Base-by-base conservation (phyloP, 495 filamentous ascomycete species). In the Tuber borchii region DNA sequence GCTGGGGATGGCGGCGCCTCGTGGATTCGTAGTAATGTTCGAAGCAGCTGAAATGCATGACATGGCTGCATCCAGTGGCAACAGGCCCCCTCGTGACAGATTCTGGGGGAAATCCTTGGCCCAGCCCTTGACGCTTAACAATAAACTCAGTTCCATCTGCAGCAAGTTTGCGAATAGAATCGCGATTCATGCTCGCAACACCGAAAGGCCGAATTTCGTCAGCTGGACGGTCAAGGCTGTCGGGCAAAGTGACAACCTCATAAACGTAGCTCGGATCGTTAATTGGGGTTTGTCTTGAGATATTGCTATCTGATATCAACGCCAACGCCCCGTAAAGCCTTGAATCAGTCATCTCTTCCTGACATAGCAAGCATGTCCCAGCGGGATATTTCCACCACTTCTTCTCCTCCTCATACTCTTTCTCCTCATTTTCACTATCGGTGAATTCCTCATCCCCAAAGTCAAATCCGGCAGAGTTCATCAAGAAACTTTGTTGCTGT, bases 41-140 rank as follows among this genome's bases (percentile, higher is more conserved):
- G 81, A 98, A 99, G 84, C 95, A 99, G 45, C 89, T 89, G 82
- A 93, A 99, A 82, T 99, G 95, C 95, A 99, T 99, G 77, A 98
- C 94, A 83, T 99, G 95, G 9, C 94, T 95, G 84, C 95, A 99
- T 43, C 95, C 93, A 61, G 93, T 93, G 12, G 94, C 90, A 9
- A 98, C 92, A 6, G 94, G 92, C 0, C 94, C 96, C n/a, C 87
- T 86, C 56, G 87, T 86, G 14, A 88, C 89, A 56, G 90, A 88
- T 39, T 86, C 86, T 16, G 89, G 84, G 6, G 93, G 91, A 80
- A 97, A 98, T 2, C 95, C 95, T 84, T 93, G 94, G 69, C 93
- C 95, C 31, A 98, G 87, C 26, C 90, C 90, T 85, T 96, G 91
- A 74, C 92, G 90, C 79, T 95, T 93, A 48, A 87, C 87, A 65